Conservation (phyloP, 148 eudicot genomes). For the Dianthus caryophyllus region DNA sequence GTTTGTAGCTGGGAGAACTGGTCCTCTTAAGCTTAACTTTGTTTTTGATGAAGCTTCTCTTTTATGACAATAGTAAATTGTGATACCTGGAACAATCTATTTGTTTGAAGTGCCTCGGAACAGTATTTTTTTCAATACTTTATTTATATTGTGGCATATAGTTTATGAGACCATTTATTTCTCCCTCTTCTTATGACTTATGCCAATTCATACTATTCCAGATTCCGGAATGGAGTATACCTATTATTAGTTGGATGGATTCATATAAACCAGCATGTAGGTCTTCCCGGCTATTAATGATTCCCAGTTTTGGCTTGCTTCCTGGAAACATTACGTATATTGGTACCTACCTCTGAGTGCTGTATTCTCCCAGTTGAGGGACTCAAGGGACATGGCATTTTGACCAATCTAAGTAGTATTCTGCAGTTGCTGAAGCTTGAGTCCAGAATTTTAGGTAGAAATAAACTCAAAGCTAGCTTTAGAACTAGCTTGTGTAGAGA, state of each 20-base stretch:
- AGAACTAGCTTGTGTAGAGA: no score
- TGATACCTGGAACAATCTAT: slow-evolving; percentile 7
- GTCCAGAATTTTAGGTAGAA: background rate
- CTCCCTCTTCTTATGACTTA: no score
- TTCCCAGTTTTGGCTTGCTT: background rate
- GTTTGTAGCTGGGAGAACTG: no score
- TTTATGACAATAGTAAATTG: no score
- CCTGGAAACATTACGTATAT: background rate
- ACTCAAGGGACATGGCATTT: background rate
- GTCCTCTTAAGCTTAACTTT: no score
- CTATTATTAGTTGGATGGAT: background rate
- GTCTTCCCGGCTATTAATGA: background rate
- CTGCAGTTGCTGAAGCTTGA: background rate
- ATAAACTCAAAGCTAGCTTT: background rate
- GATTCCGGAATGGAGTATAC: no score
- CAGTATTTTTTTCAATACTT: background rate
- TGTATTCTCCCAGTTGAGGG: background rate
- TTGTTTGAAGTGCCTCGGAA: background rate
- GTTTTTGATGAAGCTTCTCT: no score
- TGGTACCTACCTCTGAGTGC: background rate
- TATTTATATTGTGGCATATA: background rate
- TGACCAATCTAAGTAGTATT: background rate
- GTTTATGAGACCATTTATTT: background rate
- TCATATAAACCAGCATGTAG: background rate
- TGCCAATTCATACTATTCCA: no score